Conservation (phyloP, 192 early-diverging fungal genomes). For the Backusella macrospora region DNA sequence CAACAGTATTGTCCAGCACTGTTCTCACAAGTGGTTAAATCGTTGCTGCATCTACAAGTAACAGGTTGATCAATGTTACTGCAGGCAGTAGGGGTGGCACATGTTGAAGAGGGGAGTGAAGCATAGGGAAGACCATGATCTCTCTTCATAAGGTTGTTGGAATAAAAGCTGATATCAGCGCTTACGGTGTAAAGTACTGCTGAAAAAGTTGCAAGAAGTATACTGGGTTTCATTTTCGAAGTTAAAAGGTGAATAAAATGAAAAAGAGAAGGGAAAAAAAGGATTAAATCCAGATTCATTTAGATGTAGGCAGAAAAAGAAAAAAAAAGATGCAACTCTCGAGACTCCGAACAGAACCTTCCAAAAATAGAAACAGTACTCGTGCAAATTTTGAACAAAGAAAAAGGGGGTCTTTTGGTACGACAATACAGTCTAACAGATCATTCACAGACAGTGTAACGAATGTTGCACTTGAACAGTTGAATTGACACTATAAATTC, state of each 20-base stretch:
- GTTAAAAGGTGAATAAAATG: neutral
- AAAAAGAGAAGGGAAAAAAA: conserved; percentile 10
- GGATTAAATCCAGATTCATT: neutral
- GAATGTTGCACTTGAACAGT: neutral
- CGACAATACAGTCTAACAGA: neutral
- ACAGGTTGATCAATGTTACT: conserved; percentile 16
- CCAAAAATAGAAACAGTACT: neutral
- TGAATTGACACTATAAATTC: conserved; percentile 8
- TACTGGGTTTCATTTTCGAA: conserved; percentile 25
- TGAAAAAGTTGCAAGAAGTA: conserved; percentile 10
- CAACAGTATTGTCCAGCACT: conserved; percentile 27
- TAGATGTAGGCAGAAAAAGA: neutral
- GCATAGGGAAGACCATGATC: conserved; percentile 28
- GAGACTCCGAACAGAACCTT: conserved; percentile 5
- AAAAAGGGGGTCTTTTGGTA: conserved; percentile 6
- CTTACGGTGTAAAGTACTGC: neutral
- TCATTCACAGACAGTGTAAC: conserved; percentile 1
- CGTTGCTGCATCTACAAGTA: conserved; percentile 31
- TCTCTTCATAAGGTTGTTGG: conserved; percentile 23
- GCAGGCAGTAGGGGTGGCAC: conserved; percentile 22
- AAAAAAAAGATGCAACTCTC: conserved; percentile 1
- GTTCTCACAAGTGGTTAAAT: conserved; percentile 22
- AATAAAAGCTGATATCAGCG: conserved; percentile 1
- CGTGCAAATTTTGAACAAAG: neutral
- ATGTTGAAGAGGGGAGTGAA: conserved; percentile 18